Percentiles rank a stretch among this genome's conserved stretches.
Conservation (phyloP, 1,284 basidiomycete genomes). For the Puccinia polysora region DNA sequence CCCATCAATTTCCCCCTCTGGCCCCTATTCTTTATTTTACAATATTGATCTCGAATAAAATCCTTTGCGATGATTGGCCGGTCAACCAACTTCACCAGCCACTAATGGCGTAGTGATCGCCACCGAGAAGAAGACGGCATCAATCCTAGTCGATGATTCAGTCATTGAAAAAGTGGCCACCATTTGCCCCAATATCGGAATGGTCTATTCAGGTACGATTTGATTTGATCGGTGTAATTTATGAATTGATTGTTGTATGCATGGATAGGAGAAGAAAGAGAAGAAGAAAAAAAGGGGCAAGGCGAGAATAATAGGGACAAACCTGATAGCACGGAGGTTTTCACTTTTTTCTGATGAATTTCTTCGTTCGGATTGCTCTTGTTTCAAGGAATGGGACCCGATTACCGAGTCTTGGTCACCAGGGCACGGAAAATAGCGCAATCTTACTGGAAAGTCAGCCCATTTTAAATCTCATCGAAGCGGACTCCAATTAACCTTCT, state of each 20-base stretch:
- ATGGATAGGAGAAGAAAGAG: background rate
- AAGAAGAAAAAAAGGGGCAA: background rate
- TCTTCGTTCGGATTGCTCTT: background rate
- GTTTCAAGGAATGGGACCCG: conserved; percentile 82
- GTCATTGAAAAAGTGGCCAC: conserved; percentile 94
- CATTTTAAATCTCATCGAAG: background rate
- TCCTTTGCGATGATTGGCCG: too few relatives aligned
- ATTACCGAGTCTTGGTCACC: conserved; percentile 88
- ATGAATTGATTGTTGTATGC: background rate
- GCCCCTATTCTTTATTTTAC: conserved; percentile 2
- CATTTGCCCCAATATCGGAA: conserved; percentile 97
- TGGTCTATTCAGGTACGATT: conserved; percentile 71
- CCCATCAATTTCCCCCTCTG: too few relatives aligned
- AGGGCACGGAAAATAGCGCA: conserved; percentile 96
- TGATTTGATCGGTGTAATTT: too few relatives aligned
- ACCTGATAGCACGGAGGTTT: too few relatives aligned
- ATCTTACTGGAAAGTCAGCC: conserved; percentile 78
- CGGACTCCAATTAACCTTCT: background rate
- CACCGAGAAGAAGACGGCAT: conserved; percentile 97
- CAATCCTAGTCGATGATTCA: conserved; percentile 92
- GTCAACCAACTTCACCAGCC: too few relatives aligned
- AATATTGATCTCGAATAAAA: too few relatives aligned
- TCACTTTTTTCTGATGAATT: conserved; percentile 28
- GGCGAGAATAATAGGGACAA: background rate
- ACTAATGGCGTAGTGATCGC: conserved; percentile 98